A percentile compares a stretch with the other conserved stretches of the same genome.
Conservation (phyloP, 352 stramenopile species). For the Pythium pyrilobum region DNA sequence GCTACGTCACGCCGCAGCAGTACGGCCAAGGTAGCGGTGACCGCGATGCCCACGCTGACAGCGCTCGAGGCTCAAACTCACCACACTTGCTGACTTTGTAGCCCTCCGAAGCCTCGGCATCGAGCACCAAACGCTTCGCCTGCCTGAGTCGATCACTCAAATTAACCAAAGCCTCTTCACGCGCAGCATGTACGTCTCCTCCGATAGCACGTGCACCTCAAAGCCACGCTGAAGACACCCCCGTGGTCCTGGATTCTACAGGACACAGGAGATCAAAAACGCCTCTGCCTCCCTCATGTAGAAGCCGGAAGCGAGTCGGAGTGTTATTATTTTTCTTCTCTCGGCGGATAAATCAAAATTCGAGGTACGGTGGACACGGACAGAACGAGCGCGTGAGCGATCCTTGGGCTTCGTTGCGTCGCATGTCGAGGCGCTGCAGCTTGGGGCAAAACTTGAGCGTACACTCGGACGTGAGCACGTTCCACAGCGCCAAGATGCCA, state of each 20-base stretch:
- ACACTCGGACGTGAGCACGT: slow-evolving; percentile 54
- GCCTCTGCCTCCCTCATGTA: slow-evolving; percentile 59
- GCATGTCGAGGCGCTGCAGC: slow-evolving; percentile 56
- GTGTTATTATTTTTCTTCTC: too few relatives aligned
- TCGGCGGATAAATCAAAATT: too few relatives aligned
- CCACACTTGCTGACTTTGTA: too few relatives aligned
- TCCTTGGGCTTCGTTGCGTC: slow-evolving; percentile 49
- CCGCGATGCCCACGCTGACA: not conserved
- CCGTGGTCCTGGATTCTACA: not conserved
- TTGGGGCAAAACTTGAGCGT: slow-evolving; percentile 49
- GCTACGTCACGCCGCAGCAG: slow-evolving; percentile 53
- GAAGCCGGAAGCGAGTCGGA: not conserved
- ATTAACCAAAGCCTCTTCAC: slow-evolving; percentile 62
- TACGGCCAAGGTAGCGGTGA: slow-evolving; percentile 51
- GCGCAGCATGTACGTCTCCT: slow-evolving; percentile 50
- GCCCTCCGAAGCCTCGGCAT: slow-evolving; percentile 58
- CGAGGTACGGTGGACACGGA: slow-evolving; percentile 43
- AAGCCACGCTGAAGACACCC: not conserved
- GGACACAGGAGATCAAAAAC: slow-evolving; percentile 69
- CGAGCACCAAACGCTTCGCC: slow-evolving; percentile 49
- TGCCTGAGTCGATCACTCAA: slow-evolving; percentile 52
- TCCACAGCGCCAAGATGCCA: slow-evolving; percentile 55
- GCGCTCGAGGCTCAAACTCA: too few relatives aligned
- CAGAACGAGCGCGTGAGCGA: slow-evolving; percentile 47
- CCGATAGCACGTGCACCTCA: not conserved